Conservation (phyloP, 129 eudicot genomes). For the Escallonia herrerae region DNA sequence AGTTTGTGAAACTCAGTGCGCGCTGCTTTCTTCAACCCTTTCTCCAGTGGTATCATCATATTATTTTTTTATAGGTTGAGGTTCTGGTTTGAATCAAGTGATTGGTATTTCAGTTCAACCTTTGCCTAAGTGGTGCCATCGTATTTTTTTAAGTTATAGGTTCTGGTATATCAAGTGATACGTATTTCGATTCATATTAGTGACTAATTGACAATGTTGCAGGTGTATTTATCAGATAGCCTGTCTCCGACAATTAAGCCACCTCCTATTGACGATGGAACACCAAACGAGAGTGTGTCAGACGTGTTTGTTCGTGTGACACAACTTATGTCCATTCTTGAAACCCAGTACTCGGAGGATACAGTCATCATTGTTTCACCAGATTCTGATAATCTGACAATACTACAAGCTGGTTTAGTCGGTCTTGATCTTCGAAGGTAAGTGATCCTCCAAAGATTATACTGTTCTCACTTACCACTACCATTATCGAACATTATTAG, state of each 20-base stretch:
- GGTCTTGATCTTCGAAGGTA: slow-evolving; percentile 94
- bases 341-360: slow-evolving; percentile 88
- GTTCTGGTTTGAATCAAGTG: too few species aligned
- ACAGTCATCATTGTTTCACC: slow-evolving; percentile 92
- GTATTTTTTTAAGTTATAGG: too few species aligned
- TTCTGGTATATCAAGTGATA: too few species aligned
- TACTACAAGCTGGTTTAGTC: slow-evolving; percentile 84
- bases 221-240: slow-evolving; percentile 78
- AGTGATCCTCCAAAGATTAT: neutral
- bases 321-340: slow-evolving; percentile 94
- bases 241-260: slow-evolving; percentile 73
- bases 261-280: slow-evolving; percentile 85
- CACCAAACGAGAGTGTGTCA: slow-evolving; percentile 93
- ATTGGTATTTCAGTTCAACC: too few species aligned
- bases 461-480: too few species aligned
- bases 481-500: too few species aligned
- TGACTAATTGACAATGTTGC: slow-evolving; percentile 2
- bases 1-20: too few species aligned
- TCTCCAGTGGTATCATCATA: too few species aligned
- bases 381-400: slow-evolving; percentile 80
- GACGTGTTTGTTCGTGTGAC: slow-evolving; percentile 98
- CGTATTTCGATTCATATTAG: too few species aligned
- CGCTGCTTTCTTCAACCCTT: too few species aligned
- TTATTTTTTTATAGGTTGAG: too few species aligned
- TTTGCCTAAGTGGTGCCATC: too few species aligned